Evolutionary conservation across 805 yeast genomes (phyloP), one percentile per base, ranked within the genome.

Genomic region (Tetrapisispora phaffii): DNA sequence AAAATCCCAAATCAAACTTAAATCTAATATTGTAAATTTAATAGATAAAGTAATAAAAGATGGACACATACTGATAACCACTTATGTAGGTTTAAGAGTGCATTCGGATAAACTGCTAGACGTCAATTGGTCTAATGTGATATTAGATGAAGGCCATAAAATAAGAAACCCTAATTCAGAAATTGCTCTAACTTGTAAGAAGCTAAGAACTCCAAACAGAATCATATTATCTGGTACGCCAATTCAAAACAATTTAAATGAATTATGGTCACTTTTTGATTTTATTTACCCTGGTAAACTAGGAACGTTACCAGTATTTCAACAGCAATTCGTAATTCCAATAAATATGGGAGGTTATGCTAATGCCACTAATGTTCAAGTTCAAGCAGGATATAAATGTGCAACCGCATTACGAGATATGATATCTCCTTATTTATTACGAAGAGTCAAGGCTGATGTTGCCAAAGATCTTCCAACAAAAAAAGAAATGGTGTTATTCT

Each of bases 261-360:
- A 93, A 62, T 66, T 93, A 19, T 93, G 98, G 98, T 84, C 95
- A 44, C 66, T 93, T 39, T 90, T 93, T 67, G 98, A 93, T 57
- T 93, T 93, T 66, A 83, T 89, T 2, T 89, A 83, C 57, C 98
- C 98, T 0, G 98, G 98, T 0, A 70, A 95, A 49, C 66, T 93
- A 20, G 98, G 98, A 0, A 93, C 98, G 0, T 68, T 93, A 21
- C 98, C 98, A 0, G 90, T 93, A 0, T 93, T 93, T 56, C 95
- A 89, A 63, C 83, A 76, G 44, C 96, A 93, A 60, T 93, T 93
- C 62, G 83, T 95, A 2, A 71, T 81, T 6, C 98, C 98, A 0
- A 93, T 93, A 38, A 90, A 88, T 57, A 74, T 85, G 60, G 98
- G 98, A n/a, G 98, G 98, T 0, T 93, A 93, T 65, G 96, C 98